Conservation (phyloP, 805 yeast species). For the Starmerella scarabaei region DNA sequence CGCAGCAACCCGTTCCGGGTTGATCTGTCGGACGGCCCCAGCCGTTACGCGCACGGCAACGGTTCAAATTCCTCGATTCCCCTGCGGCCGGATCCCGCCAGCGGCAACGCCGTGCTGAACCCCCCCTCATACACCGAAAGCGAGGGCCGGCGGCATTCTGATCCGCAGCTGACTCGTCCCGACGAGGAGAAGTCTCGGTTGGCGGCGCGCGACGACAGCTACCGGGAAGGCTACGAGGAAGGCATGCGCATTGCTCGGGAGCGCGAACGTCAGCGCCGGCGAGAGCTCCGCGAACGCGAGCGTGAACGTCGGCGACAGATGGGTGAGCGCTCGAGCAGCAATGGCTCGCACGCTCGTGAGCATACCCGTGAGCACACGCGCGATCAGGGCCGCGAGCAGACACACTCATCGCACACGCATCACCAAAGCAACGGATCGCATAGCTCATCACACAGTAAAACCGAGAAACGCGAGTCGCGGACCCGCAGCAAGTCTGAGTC, state of each 20-base stretch:
- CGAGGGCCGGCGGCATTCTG: constrained; percentile 17
- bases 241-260: constrained; percentile 20
- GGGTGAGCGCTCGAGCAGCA: neutral
- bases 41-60: neutral
- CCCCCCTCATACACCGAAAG: constrained; percentile 16
- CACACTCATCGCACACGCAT: neutral
- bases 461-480: constrained; percentile 5
- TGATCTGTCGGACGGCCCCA: neutral
- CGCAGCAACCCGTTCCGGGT: constrained; percentile 6
- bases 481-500: constrained; percentile 20
- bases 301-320: constrained; percentile 9
- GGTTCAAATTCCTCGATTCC: neutral
- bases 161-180: constrained; percentile 10
- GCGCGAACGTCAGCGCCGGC: constrained; percentile 19
- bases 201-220: constrained; percentile 13
- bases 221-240: constrained; percentile 19
- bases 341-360: constrained; percentile 1
- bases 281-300: constrained; percentile 18
- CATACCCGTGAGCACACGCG: constrained; percentile 3
- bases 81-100: neutral
- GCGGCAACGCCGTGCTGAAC: constrained; percentile 2
- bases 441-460: neutral
- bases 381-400: neutral
- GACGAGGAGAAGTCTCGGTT: constrained; percentile 16
- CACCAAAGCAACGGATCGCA: no score